Conservation (phyloP, 75 land plant genomes). For the Pseudotsuga menziesii region DNA sequence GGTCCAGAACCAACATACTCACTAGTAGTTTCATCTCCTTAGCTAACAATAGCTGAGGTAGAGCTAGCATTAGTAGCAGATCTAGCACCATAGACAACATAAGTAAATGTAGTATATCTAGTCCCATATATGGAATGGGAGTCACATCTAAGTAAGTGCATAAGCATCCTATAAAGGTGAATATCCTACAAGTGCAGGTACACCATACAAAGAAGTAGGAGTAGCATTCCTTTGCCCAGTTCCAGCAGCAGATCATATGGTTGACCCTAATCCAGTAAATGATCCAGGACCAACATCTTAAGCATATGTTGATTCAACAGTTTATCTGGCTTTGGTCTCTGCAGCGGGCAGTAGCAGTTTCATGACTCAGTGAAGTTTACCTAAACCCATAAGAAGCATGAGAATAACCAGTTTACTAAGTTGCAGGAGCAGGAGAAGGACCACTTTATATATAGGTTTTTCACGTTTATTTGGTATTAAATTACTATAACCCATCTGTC, state of each 20-base stretch:
- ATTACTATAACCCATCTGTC: no score
- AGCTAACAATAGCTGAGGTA: no score
- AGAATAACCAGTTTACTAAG: no score
- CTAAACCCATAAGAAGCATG: no score
- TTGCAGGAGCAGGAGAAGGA: no score
- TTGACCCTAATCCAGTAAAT: background rate
- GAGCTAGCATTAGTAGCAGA: background rate
- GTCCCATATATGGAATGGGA: background rate
- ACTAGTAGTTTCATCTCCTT: background rate
- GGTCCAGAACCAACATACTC: background rate
- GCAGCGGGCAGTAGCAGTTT: background rate
- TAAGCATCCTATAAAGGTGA: background rate
- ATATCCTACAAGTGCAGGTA: background rate
- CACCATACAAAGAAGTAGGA: background rate
- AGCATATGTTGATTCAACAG: background rate
- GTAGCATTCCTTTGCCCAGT: background rate
- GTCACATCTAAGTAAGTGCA: background rate
- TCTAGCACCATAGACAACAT: background rate
- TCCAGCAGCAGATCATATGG: background rate
- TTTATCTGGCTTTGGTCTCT: background rate
- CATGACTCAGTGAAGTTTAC: background rate
- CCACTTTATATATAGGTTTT: no score
- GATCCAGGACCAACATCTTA: background rate
- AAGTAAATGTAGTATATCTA: background rate
- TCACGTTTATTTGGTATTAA: no score